Base-by-base conservation (phyloP, 768 basidiomycete species). In the Suillus variegatus region DNA sequence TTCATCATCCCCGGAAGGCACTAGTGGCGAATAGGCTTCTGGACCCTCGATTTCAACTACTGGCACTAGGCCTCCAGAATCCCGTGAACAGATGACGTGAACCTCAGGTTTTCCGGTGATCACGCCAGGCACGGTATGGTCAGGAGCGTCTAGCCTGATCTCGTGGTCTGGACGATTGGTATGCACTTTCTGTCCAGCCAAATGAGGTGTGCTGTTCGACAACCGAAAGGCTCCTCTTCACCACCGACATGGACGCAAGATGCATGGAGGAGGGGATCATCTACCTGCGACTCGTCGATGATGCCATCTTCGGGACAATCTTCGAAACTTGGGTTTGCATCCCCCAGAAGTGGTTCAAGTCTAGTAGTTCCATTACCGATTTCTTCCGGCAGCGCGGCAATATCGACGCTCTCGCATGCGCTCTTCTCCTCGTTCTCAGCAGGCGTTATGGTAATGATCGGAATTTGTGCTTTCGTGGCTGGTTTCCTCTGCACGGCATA, bases 381-480 rank as follows among this genome's bases (percentile, higher is more conserved):
- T 35, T 55, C 54, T 6, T 35, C 54, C 32, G n/a, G 54, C 32
- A 55, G 54, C 10, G 6, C 32, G 10, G 32, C 20, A 35, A 35
- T 55, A 35, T 35, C 6, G 54, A 55, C 32, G 10, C 32, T 55
- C 54, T 55, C 20, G 2, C 32, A 20, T 35, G 18, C 18, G 32
- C 20, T 55, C 20, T 32, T 20, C 54, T 20, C 20, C 0, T 35
- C 32, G 16, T 35, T 20, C 12, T 55, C 32, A 35, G 54, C 54
- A 55, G 54, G 54, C 2, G 54, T 55, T 35, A 55, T 35, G 54
- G 54, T 55, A 32, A 55, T 55, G 54, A 35, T 35, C 20, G 54
- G 54, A 6, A 55, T 35, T 55, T n/a, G 54, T 35, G 32, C 20
- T 32, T 35, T 55, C 20, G 20, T 20, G 12, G 5, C 32, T n/a